Conservation (phyloP, 164 flowering plant genomes). For the Chimonanthus salicifolius region DNA sequence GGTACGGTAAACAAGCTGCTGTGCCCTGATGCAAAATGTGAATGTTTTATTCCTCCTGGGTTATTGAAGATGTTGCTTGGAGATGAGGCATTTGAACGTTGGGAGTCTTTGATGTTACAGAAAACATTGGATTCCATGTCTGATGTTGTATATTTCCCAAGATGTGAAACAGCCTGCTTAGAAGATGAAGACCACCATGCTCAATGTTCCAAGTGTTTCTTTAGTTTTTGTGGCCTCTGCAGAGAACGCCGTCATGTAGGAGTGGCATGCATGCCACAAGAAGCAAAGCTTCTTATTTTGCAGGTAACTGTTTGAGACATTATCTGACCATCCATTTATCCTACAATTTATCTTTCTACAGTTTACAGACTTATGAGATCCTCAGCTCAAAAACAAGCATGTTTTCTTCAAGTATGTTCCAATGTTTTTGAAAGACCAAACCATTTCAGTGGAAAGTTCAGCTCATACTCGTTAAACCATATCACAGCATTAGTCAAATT, state of each 20-base stretch:
- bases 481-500: no score
- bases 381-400: background rate
- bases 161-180: constrained; percentile 88
- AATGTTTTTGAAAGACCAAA: no score
- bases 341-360: no score
- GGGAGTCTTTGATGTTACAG: constrained; percentile 78
- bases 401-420: background rate
- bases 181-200: constrained; percentile 84
- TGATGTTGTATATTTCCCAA: constrained; percentile 81
- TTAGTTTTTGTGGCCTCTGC: constrained; percentile 88
- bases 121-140: constrained; percentile 86
- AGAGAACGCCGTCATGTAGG: constrained; percentile 84
- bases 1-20: constrained; percentile 69
- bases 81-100: constrained; percentile 68
- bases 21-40: constrained; percentile 72
- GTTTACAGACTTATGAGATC: no score
- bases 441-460: no score
- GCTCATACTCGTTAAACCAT: no score
- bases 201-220: constrained; percentile 81
- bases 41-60: constrained; percentile 65
- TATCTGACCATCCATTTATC: background rate
- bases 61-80: constrained; percentile 64
- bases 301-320: constrained; percentile 37
- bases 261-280: constrained; percentile 59
- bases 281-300: constrained; percentile 58